Percentiles rank a stretch among this genome's conserved stretches.
Evolutionary conservation across 768 basidiomycete genomes (phyloP).

Genomic region (Mycena capillaripes): DNA sequence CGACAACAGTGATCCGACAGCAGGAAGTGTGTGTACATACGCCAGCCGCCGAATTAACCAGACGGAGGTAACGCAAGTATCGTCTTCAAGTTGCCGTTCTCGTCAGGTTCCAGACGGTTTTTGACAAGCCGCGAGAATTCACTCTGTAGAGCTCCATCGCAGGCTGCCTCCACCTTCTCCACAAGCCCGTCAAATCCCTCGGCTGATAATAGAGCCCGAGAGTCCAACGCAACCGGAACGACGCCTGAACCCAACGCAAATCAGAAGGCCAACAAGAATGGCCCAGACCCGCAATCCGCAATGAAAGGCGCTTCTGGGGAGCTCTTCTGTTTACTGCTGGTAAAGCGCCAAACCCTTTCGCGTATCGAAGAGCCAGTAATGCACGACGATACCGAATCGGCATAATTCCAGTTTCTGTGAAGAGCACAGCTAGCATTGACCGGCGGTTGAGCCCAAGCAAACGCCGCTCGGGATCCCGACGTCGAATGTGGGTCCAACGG

Average conservation of each 20-base stretch:
- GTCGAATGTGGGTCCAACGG: neutral
- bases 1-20: conserved; percentile 21
- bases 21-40: conserved; percentile 12
- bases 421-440: conserved; percentile 35
- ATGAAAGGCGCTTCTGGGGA: neutral
- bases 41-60: conserved; percentile 9
- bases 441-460: conserved; percentile 36
- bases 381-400: conserved; percentile 40
- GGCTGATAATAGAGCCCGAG: neutral
- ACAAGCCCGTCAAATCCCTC: neutral
- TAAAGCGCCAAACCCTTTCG: conserved; percentile 15
- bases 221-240: neutral
- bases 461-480: conserved; percentile 16
- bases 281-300: neutral
- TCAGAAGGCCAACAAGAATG: neutral
- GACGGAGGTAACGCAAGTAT: conserved; percentile 6
- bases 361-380: conserved; percentile 37
- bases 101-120: neutral
- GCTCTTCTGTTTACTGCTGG: too few species aligned
- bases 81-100: neutral
- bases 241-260: neutral
- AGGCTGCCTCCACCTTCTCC: neutral
- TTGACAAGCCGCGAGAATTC: neutral
- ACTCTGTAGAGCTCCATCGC: neutral
- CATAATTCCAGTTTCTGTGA: conserved; percentile 44